Evolutionary conservation across 306 rosid genomes (phyloP).

Genomic region (Ammopiptanthus mongolicus): DNA sequence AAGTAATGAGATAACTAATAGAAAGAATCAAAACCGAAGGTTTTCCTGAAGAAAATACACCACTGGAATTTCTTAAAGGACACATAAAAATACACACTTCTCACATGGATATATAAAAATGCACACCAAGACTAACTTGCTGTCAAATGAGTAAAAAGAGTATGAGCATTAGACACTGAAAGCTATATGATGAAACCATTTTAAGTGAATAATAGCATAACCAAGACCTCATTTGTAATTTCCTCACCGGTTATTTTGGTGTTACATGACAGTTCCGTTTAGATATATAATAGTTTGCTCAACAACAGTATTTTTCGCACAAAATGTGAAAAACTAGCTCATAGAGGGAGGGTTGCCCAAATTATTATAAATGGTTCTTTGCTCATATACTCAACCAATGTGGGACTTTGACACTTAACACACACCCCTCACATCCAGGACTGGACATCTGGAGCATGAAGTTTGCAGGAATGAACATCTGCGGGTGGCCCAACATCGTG

Average conservation of each 20-base stretch:
- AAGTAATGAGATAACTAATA: slow-evolving; percentile 8
- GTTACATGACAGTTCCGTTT: not conserved
- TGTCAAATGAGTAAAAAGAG: not conserved
- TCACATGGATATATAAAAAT: not conserved
- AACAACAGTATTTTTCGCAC: not conserved
- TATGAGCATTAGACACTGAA: not conserved
- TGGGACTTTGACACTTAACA: too few species aligned
- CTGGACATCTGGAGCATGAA: too few species aligned
- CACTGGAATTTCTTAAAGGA: slow-evolving; percentile 3
- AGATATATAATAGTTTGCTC: not conserved
- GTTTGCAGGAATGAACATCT: too few species aligned
- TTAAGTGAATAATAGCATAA: not conserved
- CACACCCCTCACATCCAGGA: too few species aligned
- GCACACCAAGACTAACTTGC: slow-evolving; percentile 1
- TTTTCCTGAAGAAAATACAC: not conserved
- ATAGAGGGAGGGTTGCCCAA: too few species aligned
- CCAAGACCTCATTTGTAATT: slow-evolving; percentile 1
- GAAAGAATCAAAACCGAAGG: not conserved
- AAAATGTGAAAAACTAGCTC: too few species aligned
- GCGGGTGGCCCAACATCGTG: too few species aligned
- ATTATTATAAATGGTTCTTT: too few species aligned
- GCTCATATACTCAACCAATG: too few species aligned
- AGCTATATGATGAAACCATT: not conserved
- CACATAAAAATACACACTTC: not conserved
- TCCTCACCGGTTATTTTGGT: not conserved